Conservation (phyloP, 192 early-diverging fungal species). For the Backusella tuberculispora region DNA sequence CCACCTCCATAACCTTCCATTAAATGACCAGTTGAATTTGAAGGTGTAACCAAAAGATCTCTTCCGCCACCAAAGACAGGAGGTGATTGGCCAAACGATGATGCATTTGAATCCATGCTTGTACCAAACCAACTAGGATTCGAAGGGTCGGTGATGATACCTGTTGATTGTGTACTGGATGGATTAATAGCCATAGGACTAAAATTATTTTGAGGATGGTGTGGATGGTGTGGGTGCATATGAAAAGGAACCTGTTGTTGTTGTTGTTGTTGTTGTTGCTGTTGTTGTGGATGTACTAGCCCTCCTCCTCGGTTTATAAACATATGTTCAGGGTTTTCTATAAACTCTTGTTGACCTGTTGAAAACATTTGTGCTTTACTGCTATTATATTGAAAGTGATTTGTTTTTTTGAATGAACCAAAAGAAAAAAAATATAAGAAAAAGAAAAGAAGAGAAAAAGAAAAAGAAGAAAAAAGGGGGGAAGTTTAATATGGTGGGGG, state of each 20-base stretch:
- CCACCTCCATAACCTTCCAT: slow-evolving; percentile 22
- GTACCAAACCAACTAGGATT: slow-evolving; percentile 32
- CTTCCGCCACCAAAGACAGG: slow-evolving; percentile 25
- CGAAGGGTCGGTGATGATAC: slow-evolving; percentile 22
- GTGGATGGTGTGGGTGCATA: slow-evolving; percentile 5
- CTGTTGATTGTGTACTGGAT: background rate
- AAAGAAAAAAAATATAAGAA: background rate
- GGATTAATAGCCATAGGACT: slow-evolving; percentile 21
- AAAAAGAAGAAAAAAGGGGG: background rate
- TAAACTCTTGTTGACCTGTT: background rate
- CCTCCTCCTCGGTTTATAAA: slow-evolving; percentile 1
- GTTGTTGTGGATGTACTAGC: background rate
- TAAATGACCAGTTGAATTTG: slow-evolving; percentile 30
- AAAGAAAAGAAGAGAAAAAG: background rate
- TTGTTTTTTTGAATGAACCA: background rate
- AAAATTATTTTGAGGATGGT: slow-evolving; percentile 17
- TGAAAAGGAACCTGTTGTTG: background rate
- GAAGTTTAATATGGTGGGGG: slow-evolving; percentile 2
- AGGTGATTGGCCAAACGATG: slow-evolving; percentile 33
- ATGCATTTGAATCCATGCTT: slow-evolving; percentile 34
- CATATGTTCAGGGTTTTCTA: slow-evolving; percentile 12
- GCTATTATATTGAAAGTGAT: background rate
- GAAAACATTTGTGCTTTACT: background rate
- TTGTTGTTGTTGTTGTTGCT: background rate
- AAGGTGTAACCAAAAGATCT: slow-evolving; percentile 33